Percentiles rank a stretch among this genome's conserved stretches.
These are phyloP conservation scores for Amauroascus niger DNA, from an alignment of 2,329 filamentous ascomycete species.

Conservation along the genomic window DNA sequence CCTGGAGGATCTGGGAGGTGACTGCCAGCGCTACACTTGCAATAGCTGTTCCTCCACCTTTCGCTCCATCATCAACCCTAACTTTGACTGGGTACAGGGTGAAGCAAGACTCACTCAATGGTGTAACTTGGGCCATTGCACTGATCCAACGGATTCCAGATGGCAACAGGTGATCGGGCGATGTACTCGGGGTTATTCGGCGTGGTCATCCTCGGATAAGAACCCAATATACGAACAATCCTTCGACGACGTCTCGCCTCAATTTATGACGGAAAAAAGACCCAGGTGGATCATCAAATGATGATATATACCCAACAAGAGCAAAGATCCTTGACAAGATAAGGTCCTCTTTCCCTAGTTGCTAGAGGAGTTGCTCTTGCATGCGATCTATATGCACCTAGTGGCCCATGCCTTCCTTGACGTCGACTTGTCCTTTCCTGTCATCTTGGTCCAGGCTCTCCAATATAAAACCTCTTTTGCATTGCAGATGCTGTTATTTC, in stretches of 20 bases:
- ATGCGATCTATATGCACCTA: too few relatives aligned
- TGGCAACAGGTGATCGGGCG: not conserved
- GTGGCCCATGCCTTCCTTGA: too few relatives aligned
- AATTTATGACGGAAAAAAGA: not conserved
- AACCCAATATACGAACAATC: not conserved
- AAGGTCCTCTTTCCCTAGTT: too few relatives aligned
- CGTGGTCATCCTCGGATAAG: not conserved
- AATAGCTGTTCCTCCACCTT: not conserved
- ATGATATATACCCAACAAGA: too few relatives aligned
- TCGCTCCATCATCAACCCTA: not conserved
- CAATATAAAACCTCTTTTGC: too few relatives aligned
- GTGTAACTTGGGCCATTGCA: slow-evolving; percentile 1
- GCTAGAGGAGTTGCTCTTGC: too few relatives aligned
- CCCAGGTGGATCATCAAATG: not conserved
- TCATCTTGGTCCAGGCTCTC: too few relatives aligned
- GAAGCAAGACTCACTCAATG: not conserved
- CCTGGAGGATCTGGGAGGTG: not conserved
- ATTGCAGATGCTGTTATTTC: too few relatives aligned
- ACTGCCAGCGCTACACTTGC: not conserved
- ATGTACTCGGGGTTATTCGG: not conserved
- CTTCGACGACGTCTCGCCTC: slow-evolving; percentile 6
- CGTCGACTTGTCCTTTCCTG: too few relatives aligned
- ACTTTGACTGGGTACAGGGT: not conserved
- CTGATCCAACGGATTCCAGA: not conserved
- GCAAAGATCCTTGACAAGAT: too few relatives aligned